A percentile compares a stretch with the other conserved stretches of the same genome.
phyloP scores from a whole-genome alignment of 495 filamentous ascomycete species.

The Clavariopsis aquatica region DNA sequence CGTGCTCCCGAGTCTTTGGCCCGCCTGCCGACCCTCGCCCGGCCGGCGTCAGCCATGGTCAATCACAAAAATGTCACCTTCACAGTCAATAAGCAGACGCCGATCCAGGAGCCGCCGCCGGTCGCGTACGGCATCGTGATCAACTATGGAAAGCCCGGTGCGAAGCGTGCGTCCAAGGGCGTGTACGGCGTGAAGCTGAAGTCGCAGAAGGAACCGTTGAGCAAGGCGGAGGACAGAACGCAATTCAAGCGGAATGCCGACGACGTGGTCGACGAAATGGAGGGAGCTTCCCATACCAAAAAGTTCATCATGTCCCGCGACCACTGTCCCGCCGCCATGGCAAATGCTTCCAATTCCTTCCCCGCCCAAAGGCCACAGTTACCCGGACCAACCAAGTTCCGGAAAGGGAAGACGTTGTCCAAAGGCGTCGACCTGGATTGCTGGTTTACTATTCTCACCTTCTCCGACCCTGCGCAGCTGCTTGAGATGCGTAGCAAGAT shows the following conservation, averaged over 20 bases:
- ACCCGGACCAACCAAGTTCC: conserved; percentile 25
- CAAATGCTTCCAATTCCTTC: background rate
- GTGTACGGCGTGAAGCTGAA: conserved; percentile 14
- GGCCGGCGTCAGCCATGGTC: conserved; percentile 30
- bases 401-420: conserved; percentile 21
- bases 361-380: conserved; percentile 4
- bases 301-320: background rate
- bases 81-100: conserved; percentile 32
- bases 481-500: conserved; percentile 35
- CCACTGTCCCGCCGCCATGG: background rate
- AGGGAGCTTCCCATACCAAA: background rate
- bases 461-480: conserved; percentile 32
- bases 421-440: conserved; percentile 28
- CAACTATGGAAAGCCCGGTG: conserved; percentile 31
- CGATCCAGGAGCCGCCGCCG: conserved; percentile 4
- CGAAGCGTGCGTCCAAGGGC: conserved; percentile 3
- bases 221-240: background rate
- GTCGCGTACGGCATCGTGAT: conserved; percentile 23
- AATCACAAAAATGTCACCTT: conserved; percentile 35
- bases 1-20: background rate
- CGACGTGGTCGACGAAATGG: background rate
- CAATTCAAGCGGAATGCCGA: conserved; percentile 17
- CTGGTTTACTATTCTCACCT: conserved; percentile 35
- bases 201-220: conserved; percentile 21
- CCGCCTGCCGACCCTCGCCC: conserved; percentile 14